Conservation (phyloP, 73 alveolate species). For the Paramecium octaurelia region DNA sequence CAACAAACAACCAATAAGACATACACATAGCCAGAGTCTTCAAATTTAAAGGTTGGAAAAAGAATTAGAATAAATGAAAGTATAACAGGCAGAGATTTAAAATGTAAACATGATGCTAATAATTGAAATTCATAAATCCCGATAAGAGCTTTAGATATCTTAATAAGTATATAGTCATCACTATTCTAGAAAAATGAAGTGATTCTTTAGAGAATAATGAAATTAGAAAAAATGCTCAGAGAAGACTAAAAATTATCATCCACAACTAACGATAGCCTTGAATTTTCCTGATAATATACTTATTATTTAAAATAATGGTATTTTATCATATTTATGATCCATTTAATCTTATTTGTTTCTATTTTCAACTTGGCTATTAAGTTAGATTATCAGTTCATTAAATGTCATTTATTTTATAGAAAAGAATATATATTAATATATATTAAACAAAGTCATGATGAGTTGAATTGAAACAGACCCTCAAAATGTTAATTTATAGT, state of each 20-base stretch:
- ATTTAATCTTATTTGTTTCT: background rate
- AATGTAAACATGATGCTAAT: background rate
- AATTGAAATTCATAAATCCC: background rate
- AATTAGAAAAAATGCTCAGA: background rate
- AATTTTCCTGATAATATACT: constrained; percentile 5
- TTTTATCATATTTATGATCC: background rate
- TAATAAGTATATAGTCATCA: background rate
- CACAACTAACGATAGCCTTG: constrained; percentile 3
- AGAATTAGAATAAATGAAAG: constrained; percentile 16
- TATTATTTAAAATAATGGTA: background rate
- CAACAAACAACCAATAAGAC: background rate
- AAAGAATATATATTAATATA: background rate
- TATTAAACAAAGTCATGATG: background rate
- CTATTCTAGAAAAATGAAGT: background rate
- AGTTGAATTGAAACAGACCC: background rate
- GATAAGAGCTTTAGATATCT: background rate
- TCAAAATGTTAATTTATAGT: no score
- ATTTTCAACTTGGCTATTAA: background rate
- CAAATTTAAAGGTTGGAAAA: background rate
- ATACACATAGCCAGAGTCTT: background rate
- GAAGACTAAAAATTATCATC: background rate
- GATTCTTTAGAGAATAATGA: background rate
- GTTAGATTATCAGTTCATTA: background rate
- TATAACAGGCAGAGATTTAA: background rate
- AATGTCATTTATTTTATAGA: background rate